phyloP scores from a whole-genome alignment of 805 yeast genomes.

The Kurtzmaniella cleridarum region DNA sequence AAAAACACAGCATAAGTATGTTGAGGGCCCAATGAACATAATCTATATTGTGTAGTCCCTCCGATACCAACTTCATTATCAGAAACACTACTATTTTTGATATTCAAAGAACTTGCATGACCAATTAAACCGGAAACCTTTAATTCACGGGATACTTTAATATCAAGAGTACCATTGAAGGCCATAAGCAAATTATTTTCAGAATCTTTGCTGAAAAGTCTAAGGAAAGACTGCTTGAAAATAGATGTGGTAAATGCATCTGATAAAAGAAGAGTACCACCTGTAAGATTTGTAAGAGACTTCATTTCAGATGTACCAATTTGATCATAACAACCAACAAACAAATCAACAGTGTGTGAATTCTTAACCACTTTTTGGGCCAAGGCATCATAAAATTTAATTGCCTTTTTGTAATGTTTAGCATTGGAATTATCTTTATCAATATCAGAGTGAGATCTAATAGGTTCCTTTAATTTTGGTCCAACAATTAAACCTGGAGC shows the following conservation, averaged over 20 bases:
- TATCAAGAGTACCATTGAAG: constrained; percentile 82
- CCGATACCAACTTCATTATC: constrained; percentile 95
- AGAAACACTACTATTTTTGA: constrained; percentile 66
- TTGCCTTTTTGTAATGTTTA: constrained; percentile 81
- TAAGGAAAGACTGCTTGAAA: constrained; percentile 85
- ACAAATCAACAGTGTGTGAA: constrained; percentile 82
- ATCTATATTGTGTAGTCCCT: constrained; percentile 81
- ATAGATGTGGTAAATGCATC: constrained; percentile 95
- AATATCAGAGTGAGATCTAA: constrained; percentile 94
- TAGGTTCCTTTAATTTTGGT: constrained; percentile 87
- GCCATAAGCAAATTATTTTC: constrained; percentile 86
- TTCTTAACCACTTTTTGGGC: constrained; percentile 64
- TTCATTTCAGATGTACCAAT: constrained; percentile 94
- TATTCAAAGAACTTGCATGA: constrained; percentile 72
- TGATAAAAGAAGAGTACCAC: constrained; percentile 81
- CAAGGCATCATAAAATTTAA: constrained; percentile 69
- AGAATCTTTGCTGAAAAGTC: constrained; percentile 81
- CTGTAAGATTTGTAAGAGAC: constrained; percentile 75
- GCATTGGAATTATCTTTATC: constrained; percentile 73
- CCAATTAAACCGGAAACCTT: constrained; percentile 93
- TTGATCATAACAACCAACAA: constrained; percentile 95
- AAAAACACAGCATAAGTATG: constrained; percentile 88
- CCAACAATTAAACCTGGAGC: constrained; percentile 94
- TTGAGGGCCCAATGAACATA: constrained; percentile 80
- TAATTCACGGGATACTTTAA: constrained; percentile 80